Conservation (phyloP, 805 yeast genomes). For the Crinitomyces ghanaensis region DNA sequence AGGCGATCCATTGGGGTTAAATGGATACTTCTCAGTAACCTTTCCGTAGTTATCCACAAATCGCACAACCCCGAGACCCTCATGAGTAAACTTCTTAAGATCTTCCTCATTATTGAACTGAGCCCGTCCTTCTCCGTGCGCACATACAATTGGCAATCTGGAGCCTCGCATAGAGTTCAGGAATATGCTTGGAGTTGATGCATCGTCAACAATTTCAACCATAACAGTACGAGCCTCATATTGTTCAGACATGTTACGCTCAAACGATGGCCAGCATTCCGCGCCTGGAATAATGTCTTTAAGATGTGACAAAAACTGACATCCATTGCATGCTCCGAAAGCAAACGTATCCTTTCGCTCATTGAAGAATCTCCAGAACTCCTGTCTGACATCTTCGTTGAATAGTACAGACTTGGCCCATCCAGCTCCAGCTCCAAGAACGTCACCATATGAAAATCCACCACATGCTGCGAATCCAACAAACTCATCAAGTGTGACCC, state of each 20-base stretch:
- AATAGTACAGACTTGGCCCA: constrained; percentile 96
- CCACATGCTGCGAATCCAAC: constrained; percentile 97
- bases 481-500: constrained; percentile 61
- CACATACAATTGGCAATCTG: constrained; percentile 89
- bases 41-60: constrained; percentile 88
- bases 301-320: constrained; percentile 87
- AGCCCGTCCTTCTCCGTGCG: constrained; percentile 98
- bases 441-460: constrained; percentile 98
- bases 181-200: constrained; percentile 49
- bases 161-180: constrained; percentile 89
- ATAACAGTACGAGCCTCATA: constrained; percentile 91
- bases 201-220: constrained; percentile 62
- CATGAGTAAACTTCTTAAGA: constrained; percentile 37
- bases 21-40: constrained; percentile 74
- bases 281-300: constrained; percentile 85
- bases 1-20: constrained; percentile 94
- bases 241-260: constrained; percentile 83
- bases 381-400: constrained; percentile 63
- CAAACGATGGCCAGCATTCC: constrained; percentile 92
- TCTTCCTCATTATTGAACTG: constrained; percentile 41
- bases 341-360: constrained; percentile 89
- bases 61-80: constrained; percentile 50
- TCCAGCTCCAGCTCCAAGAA: constrained; percentile 96
- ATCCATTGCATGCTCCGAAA: constrained; percentile 97
- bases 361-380: constrained; percentile 72